Conservation (phyloP, 2,329 filamentous ascomycete genomes). For the Aureobasidium uvarum region DNA sequence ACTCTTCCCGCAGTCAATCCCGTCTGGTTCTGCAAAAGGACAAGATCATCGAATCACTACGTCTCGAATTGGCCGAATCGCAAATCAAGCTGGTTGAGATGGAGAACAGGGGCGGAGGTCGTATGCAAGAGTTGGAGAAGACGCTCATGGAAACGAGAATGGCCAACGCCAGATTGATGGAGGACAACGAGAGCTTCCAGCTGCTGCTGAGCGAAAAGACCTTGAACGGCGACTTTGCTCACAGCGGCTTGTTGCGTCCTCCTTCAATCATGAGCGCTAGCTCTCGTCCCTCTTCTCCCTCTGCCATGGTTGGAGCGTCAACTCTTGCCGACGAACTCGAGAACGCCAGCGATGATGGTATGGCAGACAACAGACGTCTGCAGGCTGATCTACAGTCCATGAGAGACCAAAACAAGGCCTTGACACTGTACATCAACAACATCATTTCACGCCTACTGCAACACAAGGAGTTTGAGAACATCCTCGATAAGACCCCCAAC, state of each 20-base stretch:
- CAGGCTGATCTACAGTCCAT: slow-evolving; percentile 75
- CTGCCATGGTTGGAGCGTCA: slow-evolving; percentile 49
- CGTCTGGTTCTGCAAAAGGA: slow-evolving; percentile 93
- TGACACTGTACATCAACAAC: slow-evolving; percentile 98
- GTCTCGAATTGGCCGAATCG: slow-evolving; percentile 87
- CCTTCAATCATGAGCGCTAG: slow-evolving; percentile 38
- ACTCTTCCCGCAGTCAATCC: slow-evolving; percentile 70
- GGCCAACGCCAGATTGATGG: slow-evolving; percentile 93
- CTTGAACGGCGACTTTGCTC: slow-evolving; percentile 86
- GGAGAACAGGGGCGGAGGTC: slow-evolving; percentile 86
- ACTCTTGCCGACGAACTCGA: slow-evolving; percentile 85
- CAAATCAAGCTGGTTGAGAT: slow-evolving; percentile 95
- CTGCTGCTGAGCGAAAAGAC: slow-evolving; percentile 92
- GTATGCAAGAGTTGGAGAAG: slow-evolving; percentile 85
- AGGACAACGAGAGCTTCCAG: slow-evolving; percentile 98
- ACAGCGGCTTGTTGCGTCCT: slow-evolving; percentile 71
- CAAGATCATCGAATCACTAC: slow-evolving; percentile 87
- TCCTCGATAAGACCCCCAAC: slow-evolving; percentile 76
- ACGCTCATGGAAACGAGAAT: slow-evolving; percentile 88
- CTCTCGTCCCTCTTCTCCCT: slow-evolving; percentile 30
- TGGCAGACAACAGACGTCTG: slow-evolving; percentile 55
- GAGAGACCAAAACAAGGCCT: slow-evolving; percentile 94
- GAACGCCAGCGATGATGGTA: slow-evolving; percentile 55
- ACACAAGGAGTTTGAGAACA: slow-evolving; percentile 92
- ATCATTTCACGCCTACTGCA: slow-evolving; percentile 95